Percentiles rank a stretch among this genome's conserved stretches.
These are phyloP conservation scores for Volvox carteri DNA, from an alignment of 163 green algal species.

Conservation along the genomic window DNA sequence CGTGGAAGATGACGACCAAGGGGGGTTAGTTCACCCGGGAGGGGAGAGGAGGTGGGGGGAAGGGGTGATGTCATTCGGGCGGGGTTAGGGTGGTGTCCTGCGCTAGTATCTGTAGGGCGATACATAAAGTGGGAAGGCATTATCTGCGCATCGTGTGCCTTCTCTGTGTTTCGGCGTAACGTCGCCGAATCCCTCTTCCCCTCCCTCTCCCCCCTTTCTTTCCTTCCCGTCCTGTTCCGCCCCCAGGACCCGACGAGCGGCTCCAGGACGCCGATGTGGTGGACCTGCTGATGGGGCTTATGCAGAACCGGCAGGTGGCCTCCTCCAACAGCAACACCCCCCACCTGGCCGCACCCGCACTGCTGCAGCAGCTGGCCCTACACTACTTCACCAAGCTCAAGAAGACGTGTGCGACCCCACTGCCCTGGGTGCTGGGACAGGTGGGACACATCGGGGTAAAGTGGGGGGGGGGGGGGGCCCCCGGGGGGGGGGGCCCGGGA, in stretches of 20 bases:
- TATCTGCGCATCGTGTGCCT: too few relatives aligned
- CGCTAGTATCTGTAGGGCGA: too few relatives aligned
- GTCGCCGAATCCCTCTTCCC: too few relatives aligned
- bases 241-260: slow-evolving; percentile 51
- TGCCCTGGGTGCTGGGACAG: slow-evolving; percentile 68
- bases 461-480: background rate
- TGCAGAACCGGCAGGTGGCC: slow-evolving; percentile 53
- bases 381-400: slow-evolving; percentile 6
- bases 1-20: too few relatives aligned
- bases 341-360: slow-evolving; percentile 23
- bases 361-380: slow-evolving; percentile 20
- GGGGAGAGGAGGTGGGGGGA: too few relatives aligned
- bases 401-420: slow-evolving; percentile 2
- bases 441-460: slow-evolving; percentile 14
- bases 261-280: slow-evolving; percentile 55
- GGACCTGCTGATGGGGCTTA: slow-evolving; percentile 63
- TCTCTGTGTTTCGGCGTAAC: too few relatives aligned
- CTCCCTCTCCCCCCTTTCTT: too few relatives aligned
- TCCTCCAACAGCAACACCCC: background rate
- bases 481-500: background rate
- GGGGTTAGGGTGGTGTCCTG: too few relatives aligned
- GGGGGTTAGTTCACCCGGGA: too few relatives aligned
- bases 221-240: background rate
- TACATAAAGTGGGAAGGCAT: too few relatives aligned
- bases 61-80: too few relatives aligned